Conservation (phyloP, 352 stramenopile genomes). For the Pythium folliculosum region DNA sequence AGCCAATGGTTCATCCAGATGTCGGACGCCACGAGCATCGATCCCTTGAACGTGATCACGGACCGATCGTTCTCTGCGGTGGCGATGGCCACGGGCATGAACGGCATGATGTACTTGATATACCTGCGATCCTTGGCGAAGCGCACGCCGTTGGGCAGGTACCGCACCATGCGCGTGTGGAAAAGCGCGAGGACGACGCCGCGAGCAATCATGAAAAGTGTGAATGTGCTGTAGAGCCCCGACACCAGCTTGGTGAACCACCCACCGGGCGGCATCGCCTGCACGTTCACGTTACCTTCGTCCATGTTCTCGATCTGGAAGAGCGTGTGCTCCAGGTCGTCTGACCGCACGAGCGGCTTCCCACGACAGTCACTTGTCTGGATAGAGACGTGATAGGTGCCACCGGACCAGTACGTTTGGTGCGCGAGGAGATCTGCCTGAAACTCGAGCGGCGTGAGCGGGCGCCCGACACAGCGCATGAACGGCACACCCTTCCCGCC, state of each 20-base stretch:
- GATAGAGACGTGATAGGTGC: slow-evolving; percentile 48
- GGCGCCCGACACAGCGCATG: slow-evolving; percentile 46
- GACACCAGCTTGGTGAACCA: slow-evolving; percentile 47
- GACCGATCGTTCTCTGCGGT: slow-evolving; percentile 38
- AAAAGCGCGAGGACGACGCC: slow-evolving; percentile 47
- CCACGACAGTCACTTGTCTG: slow-evolving; percentile 54
- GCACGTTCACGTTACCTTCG: slow-evolving; percentile 35
- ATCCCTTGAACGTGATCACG: slow-evolving; percentile 56
- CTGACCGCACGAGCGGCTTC: slow-evolving; percentile 37
- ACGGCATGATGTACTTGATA: slow-evolving; percentile 49
- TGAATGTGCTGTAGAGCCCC: slow-evolving; percentile 43
- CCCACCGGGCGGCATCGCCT: slow-evolving; percentile 39
- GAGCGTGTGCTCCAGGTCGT: slow-evolving; percentile 41
- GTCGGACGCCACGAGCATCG: slow-evolving; percentile 53
- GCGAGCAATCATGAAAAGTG: slow-evolving; percentile 39
- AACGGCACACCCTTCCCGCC: slow-evolving; percentile 45
- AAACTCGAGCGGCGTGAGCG: slow-evolving; percentile 36
- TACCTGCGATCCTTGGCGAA: slow-evolving; percentile 33
- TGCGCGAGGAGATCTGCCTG: slow-evolving; percentile 61
- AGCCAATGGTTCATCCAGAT: slow-evolving; percentile 77
- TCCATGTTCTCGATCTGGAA: slow-evolving; percentile 45
- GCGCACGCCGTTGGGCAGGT: slow-evolving; percentile 43
- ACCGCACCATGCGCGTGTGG: slow-evolving; percentile 41
- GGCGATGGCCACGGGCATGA: slow-evolving; percentile 42
- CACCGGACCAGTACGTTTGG: slow-evolving; percentile 52